Evolutionary conservation across 176 grass and related monocot genomes (phyloP), one percentile per base, ranked within the genome.

Genomic region (Cymbopogon citratus): DNA sequence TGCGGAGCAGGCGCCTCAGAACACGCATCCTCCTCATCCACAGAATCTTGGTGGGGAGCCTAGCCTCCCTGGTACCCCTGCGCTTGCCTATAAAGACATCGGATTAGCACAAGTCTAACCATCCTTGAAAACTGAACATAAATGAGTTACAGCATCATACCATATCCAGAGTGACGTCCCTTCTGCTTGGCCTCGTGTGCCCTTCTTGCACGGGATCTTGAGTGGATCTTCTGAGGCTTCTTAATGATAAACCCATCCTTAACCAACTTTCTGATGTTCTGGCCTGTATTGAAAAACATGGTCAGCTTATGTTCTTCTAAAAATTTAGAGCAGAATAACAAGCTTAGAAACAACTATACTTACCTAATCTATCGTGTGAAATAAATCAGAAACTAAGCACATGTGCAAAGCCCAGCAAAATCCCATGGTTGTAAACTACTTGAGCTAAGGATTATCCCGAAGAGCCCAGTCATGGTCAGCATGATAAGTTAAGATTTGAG

Each of bases 211-310:
- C 76, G 76, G 61, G 76, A 79, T 19, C 76, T 79, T 7, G 76
- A 79, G 76, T 79, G 76, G 18, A 79, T 66, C 76, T 79, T 79
- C 76, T 79, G 76, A 34, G 76, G 76, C 76, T 79, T 79, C 61
- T 4, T 79, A 41, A 79, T 79, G 76, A 79, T 79, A 41, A 79
- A 79, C 64, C 76, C 76, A 66, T 79, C 76, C 61, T 79, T 79
- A n/a, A 79, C 61, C 40, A 79, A 48, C 61, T 79, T 79, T 40
- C 76, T 62, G 40, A 79, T 66, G 61, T 79, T 79, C 61, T 79
- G 76, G 28, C 76, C 76, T 79, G 76, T n/a, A 64, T 63, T 18
- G 3, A 38, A 36, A 43, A 11, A 19, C 27, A 77, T 12, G 24
- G 36, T 10, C 4, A 2, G 35, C 18, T 8, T 43, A 61, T 61